Evolutionary conservation across 208 protist genomes (phyloP).

Genomic region (Leishmania turanica): DNA sequence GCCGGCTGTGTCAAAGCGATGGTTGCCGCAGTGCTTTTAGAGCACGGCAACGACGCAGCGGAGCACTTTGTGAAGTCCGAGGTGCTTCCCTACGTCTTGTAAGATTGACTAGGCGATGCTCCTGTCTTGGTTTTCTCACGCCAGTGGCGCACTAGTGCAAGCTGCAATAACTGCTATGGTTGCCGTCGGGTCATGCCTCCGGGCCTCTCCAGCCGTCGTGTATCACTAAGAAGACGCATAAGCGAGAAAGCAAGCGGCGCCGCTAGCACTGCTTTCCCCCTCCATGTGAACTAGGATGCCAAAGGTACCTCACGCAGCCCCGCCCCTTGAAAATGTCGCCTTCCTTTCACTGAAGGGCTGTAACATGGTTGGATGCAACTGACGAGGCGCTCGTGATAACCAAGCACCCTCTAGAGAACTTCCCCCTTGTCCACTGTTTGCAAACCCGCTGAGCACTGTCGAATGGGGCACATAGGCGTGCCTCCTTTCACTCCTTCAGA

Average conservation of each 20-base stretch:
- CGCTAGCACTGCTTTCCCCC: too few relatives aligned
- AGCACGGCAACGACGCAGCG: slow-evolving; percentile 56
- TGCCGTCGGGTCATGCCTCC: neutral
- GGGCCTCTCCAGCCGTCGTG: neutral
- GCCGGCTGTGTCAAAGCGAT: slow-evolving; percentile 77
- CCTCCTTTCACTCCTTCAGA: neutral
- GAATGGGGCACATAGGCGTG: neutral
- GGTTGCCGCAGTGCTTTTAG: slow-evolving; percentile 70
- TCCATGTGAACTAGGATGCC: neutral
- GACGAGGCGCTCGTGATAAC: neutral
- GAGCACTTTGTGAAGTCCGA: slow-evolving; percentile 58
- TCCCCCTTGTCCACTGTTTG: neutral
- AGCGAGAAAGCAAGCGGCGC: neutral
- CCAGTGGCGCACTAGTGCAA: neutral
- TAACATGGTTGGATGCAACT: neutral
- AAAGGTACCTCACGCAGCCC: neutral
- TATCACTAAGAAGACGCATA: neutral
- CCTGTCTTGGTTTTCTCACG: neutral
- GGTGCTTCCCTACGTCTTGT: slow-evolving; percentile 51
- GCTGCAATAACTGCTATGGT: neutral
- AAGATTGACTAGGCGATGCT: neutral
- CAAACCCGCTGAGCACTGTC: neutral
- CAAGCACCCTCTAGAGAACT: neutral
- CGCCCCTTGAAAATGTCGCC: neutral
- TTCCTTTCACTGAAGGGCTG: neutral